Evolutionary conservation across 345 rosid species (phyloP), one percentile per base, ranked within the genome.

Genomic region (Bruguiera gymnorhiza): DNA sequence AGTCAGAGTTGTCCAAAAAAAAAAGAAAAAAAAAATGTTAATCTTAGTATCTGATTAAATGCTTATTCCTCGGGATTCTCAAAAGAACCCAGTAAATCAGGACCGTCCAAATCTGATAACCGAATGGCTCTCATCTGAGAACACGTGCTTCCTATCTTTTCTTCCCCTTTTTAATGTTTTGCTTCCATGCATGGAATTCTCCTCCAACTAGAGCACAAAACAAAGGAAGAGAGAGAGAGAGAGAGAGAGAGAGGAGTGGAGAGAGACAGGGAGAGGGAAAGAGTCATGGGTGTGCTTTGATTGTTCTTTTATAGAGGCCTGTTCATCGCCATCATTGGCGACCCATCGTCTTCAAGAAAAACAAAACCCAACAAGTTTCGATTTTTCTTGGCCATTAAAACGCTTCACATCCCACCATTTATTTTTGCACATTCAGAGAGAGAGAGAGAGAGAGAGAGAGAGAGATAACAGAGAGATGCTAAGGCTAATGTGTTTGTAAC

Each of bases 111-210:
- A 15, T 63, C 9, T 50, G 21, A 69, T 23, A 1, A 68, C 62
- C 78, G 82, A 58, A 75, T 60, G 70, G 70, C 43, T 70, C 88
- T 82, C 85, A 59, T 29, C 69, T 60, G 68, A 73, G 37, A 78
- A 70, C 86, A 82, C 88, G 84, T 80, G 88, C 80, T 76, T 31
- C 82, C 78, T 63, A 60, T 75, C 77, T 79, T 85, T 78, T 78
- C 65, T 79, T 55, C 74, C 77, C 50, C 72, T 68, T 78, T 76
- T 75, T 67, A 76, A 74, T 84, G 80, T 76, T 81, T 86, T 73
- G 88, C 79, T 89, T 81, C 84, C 87, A 86, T 89, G 92, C 96
- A 89, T 89, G 89, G 86, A 86, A 78, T 79, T 83, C 87, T 83
- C 81, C 83, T 86, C 83, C 84, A 78, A 82, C 83, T 70, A 75